Base-by-base conservation (phyloP, 306 rosid genomes). In the Quercus ilex region DNA sequence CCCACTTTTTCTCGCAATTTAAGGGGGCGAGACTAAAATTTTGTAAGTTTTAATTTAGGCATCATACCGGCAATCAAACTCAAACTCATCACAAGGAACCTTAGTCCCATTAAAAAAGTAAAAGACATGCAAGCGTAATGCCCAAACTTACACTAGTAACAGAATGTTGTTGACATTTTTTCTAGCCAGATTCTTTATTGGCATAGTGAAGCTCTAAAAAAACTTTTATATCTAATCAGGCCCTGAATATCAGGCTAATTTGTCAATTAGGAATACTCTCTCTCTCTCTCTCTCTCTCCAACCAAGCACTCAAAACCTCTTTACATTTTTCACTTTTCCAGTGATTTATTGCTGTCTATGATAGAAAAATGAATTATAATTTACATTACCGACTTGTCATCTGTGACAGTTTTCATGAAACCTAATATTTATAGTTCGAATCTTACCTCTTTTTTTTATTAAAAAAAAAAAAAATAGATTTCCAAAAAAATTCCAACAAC, bases 141-240 rank as follows among this genome's bases (percentile, higher is more conserved):
- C 74, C 79, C 73, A 19, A 49, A 38, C 52, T 69, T 69, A 80
- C 77, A 78, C 21, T 51, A 55, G 19, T 74, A 4, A 62, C 58
- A 78, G 26, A 4, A 59, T 59, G 5, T 59, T 19, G 20, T 14
- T 55, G 20, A 55, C 60, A n/a, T 19, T 55, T 35, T 64, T 38
- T 15, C 15, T 20, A 28, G 17, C 59, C 79, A 88, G 46, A 41
- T 41, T 41, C 46, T 77, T 79, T 73, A 80, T 38, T 14, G 3
- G 26, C 55, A 62, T 77, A 84, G 81, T 80, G 84, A 88, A 85
- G 91, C 18, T 77, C 38, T 51, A 71, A 75, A 49, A 64, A 81
- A 57, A 13, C 78, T 41, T 20, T 18, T 70, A 35, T 33, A 76
- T 53, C 21, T 82, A 49, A 49, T 49, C 53, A 49, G 53, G 53